Evolutionary conservation across 768 basidiomycete genomes (phyloP).

Genomic region (Phylloporus arenicola): DNA sequence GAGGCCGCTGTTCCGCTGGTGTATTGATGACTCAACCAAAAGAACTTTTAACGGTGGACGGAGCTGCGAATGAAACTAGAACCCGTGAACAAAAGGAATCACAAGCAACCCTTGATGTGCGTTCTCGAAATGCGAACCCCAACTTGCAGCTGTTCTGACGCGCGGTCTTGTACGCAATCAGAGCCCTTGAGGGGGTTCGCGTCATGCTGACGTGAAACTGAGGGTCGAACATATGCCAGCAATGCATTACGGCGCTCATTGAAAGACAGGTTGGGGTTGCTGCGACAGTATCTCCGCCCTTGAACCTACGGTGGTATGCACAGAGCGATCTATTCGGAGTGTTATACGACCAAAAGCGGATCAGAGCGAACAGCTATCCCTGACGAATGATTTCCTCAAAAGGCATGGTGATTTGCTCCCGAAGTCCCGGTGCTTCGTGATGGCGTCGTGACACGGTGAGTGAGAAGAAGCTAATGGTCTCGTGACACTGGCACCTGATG

Average conservation of each 20-base stretch:
- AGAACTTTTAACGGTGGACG: conserved; percentile 7
- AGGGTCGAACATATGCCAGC: conserved; percentile 27
- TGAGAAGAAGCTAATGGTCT: conserved; percentile 10
- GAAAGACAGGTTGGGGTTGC: not conserved
- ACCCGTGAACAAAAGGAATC: conserved; percentile 5
- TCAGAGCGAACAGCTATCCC: conserved; percentile 1
- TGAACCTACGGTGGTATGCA: conserved; percentile 9
- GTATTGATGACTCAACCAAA: conserved; percentile 15
- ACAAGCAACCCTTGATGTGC: conserved; percentile 22
- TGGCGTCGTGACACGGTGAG: conserved; percentile 10
- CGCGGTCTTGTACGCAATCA: conserved; percentile 25
- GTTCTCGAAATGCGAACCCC: conserved; percentile 24
- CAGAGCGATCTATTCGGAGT: not conserved
- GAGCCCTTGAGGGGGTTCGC: conserved; percentile 13
- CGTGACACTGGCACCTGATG: conserved; percentile 16
- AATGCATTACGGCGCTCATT: conserved; percentile 24
- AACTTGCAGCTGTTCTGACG: conserved; percentile 11
- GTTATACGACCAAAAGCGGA: not conserved
- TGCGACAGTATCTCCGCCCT: conserved; percentile 19
- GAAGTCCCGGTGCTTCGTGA: conserved; percentile 18
- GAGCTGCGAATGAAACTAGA: conserved; percentile 15
- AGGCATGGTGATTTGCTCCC: conserved; percentile 18
- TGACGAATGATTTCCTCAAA: conserved; percentile 8
- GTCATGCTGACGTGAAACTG: conserved; percentile 25
- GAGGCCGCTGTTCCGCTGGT: conserved; percentile 6